A percentile compares a stretch with the other conserved stretches of the same genome.
Evolutionary conservation across 2,329 filamentous ascomycete genomes (phyloP).

Genomic region (Hypomyces perniciosus): DNA sequence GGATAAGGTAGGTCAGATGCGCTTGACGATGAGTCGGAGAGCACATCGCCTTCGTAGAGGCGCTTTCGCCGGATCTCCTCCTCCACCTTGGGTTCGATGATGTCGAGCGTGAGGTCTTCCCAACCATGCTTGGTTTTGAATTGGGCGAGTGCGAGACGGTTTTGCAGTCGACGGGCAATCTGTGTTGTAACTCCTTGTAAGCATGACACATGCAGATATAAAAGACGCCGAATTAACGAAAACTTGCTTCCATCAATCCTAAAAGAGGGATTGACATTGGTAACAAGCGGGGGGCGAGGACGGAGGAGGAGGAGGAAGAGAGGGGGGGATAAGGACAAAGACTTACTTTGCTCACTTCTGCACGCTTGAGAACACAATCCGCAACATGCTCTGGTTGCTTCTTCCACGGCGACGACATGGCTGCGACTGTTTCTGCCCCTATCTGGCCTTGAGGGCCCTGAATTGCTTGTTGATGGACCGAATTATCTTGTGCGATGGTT

Average conservation of each 20-base stretch:
- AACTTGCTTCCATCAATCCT: no score
- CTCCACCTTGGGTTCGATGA: slow-evolving; percentile 77
- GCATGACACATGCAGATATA: slow-evolving; percentile 5
- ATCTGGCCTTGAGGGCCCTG: slow-evolving; percentile 2
- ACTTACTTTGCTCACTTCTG: slow-evolving; percentile 69
- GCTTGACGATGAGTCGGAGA: slow-evolving; percentile 83
- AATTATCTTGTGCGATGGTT: background rate
- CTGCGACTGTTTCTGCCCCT: background rate
- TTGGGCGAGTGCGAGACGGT: slow-evolving; percentile 89
- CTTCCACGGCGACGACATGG: slow-evolving; percentile 57
- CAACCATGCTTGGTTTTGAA: slow-evolving; percentile 97
- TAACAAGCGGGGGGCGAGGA: background rate
- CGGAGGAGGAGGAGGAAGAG: background rate
- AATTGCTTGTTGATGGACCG: background rate
- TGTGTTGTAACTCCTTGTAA: slow-evolving; percentile 31
- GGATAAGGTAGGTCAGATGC: slow-evolving; percentile 72
- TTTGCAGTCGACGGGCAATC: slow-evolving; percentile 91
- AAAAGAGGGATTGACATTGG: background rate
- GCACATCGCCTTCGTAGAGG: slow-evolving; percentile 62
- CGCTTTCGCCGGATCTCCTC: slow-evolving; percentile 71
- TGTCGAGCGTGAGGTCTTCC: slow-evolving; percentile 82
- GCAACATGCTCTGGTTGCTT: slow-evolving; percentile 59
- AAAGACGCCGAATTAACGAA: background rate
- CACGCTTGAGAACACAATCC: slow-evolving; percentile 65
- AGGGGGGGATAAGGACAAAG: slow-evolving; percentile 2